Conservation (phyloP, 1,284 basidiomycete species). For the Cystobasidium slooffiae region DNA sequence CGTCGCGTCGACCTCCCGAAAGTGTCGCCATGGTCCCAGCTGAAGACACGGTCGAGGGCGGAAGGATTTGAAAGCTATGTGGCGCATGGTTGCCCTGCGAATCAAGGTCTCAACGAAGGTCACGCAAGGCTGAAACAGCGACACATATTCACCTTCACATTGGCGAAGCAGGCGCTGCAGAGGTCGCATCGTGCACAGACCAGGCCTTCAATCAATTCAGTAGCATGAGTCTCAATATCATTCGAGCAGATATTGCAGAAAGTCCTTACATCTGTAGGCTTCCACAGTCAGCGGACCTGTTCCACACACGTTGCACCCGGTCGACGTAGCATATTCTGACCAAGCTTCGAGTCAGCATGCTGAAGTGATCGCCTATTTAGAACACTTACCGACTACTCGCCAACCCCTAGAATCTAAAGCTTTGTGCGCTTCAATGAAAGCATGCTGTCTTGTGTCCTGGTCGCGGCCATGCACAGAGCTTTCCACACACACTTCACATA, state of each 20-base stretch:
- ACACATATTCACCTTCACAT: background rate
- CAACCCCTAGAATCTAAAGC: conserved; percentile 1
- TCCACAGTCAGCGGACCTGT: background rate
- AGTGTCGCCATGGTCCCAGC: background rate
- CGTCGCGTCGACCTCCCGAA: background rate
- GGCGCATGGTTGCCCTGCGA: background rate
- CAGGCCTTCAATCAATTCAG: background rate
- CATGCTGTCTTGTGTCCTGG: background rate
- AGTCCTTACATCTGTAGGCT: conserved; percentile 7
- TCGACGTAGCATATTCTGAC: background rate
- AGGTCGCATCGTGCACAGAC: conserved; percentile 10
- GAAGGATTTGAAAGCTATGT: conserved; percentile 3
- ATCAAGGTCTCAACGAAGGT: background rate
- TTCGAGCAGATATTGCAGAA: background rate
- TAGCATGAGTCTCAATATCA: background rate
- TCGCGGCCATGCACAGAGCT: background rate
- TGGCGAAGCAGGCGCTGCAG: conserved; percentile 9
- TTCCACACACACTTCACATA: background rate
- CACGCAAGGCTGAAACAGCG: background rate
- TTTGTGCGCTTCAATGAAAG: conserved; percentile 11
- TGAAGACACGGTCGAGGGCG: background rate
- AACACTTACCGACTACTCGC: conserved; percentile 4
- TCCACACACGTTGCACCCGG: conserved; percentile 2
- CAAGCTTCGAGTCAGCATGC: background rate
- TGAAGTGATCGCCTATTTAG: background rate